A percentile compares a stretch with the other conserved stretches of the same genome.
Evolutionary conservation across 345 rosid genomes (phyloP).

Genomic region (Salix caprea): DNA sequence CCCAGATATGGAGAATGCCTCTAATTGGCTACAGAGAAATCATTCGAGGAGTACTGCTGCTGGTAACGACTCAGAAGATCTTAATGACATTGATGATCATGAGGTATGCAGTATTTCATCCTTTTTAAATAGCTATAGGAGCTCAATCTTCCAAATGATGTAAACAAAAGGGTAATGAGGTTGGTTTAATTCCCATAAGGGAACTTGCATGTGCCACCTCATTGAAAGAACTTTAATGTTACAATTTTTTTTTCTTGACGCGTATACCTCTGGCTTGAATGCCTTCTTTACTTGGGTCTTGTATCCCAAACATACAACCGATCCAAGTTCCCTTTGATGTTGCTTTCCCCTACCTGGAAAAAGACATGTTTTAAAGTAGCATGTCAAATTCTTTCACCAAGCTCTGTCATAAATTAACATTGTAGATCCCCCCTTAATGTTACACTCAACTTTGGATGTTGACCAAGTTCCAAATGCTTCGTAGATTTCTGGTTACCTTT

Average conservation of each 20-base stretch:
- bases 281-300: too few relatives aligned
- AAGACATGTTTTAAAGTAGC: too few relatives aligned
- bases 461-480: not conserved
- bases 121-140: not conserved
- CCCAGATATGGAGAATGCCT: not conserved
- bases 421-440: not conserved
- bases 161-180: too few relatives aligned
- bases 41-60: not conserved
- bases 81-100: conserved; percentile 26
- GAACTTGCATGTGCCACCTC: too few relatives aligned
- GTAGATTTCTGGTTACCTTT: conserved; percentile 21
- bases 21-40: not conserved
- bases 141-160: not conserved
- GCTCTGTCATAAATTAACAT: not conserved
- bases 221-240: too few relatives aligned
- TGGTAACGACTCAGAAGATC: conserved; percentile 9
- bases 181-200: too few relatives aligned
- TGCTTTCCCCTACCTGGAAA: too few relatives aligned
- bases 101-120: conserved; percentile 22
- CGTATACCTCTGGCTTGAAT: too few relatives aligned
- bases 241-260: too few relatives aligned
- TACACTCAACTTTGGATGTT: not conserved
- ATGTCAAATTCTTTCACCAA: too few relatives aligned
- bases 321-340: too few relatives aligned
- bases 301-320: too few relatives aligned